Percentiles rank a stretch among this genome's conserved stretches.
Evolutionary conservation across 2,329 filamentous ascomycete species (phyloP).

Genomic region (Nothomitra cinnamomea): DNA sequence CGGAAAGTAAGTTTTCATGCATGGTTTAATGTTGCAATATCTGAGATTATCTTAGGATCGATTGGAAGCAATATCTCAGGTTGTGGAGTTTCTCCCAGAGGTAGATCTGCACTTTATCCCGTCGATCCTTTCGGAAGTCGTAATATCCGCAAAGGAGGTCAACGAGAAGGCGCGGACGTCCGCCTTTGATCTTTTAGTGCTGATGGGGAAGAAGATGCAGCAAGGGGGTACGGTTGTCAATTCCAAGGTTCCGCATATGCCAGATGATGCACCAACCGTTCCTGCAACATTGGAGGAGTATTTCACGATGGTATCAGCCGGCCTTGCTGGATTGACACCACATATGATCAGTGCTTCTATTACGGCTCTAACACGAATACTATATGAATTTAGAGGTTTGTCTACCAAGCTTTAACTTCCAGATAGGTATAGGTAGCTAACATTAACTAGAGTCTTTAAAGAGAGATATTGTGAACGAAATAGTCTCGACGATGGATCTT

Average conservation of each 20-base stretch:
- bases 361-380: conserved; percentile 78
- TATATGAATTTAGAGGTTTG: conserved; percentile 60
- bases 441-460: background rate
- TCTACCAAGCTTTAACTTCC: background rate
- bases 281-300: conserved; percentile 81
- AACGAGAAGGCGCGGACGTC: conserved; percentile 85
- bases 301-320: conserved; percentile 95
- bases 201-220: conserved; percentile 72
- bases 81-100: conserved; percentile 63
- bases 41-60: conserved; percentile 36
- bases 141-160: conserved; percentile 92
- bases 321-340: conserved; percentile 77
- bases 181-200: conserved; percentile 78
- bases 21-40: background rate
- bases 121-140: conserved; percentile 77
- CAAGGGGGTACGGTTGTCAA: conserved; percentile 65
- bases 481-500: conserved; percentile 88
- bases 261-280: conserved; percentile 57
- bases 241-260: conserved; percentile 75
- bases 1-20: conserved; percentile 31
- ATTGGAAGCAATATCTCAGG: conserved; percentile 61
- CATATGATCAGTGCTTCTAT: conserved; percentile 98
- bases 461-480: conserved; percentile 29
- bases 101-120: conserved; percentile 84
- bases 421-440: background rate